Conservation (phyloP, 2,329 filamentous ascomycete species). For the Stachybotrys elegans region DNA sequence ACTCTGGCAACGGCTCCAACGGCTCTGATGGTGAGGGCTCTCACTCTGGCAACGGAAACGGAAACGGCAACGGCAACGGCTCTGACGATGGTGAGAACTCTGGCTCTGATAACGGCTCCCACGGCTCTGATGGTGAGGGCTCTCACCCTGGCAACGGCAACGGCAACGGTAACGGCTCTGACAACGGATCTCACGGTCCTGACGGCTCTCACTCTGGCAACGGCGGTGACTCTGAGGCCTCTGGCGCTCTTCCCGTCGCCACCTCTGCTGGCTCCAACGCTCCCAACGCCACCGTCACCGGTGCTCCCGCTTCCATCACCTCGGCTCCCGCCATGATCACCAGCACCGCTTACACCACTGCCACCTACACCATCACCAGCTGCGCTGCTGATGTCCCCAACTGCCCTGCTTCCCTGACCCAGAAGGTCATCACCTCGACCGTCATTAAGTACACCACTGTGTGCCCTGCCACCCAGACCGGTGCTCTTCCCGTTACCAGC, state of each 20-base stretch:
- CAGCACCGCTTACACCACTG: conserved; percentile 17
- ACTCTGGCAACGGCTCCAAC: background rate
- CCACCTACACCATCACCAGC: conserved; percentile 26
- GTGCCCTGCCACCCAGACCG: conserved; percentile 16
- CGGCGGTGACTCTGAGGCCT: background rate
- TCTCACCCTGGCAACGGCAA: conserved; percentile 3
- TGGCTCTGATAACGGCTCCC: background rate
- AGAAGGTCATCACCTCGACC: conserved; percentile 23
- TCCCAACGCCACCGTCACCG: conserved; percentile 2
- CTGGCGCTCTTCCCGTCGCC: background rate
- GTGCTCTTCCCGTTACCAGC: conserved; percentile 6
- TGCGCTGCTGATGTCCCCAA: conserved; percentile 32
- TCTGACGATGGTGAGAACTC: background rate
- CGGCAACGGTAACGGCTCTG: background rate
- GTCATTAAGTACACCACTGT: conserved; percentile 14
- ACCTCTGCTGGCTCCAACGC: background rate
- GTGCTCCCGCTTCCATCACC: conserved; percentile 6
- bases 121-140: too few species aligned
- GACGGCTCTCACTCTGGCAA: background rate
- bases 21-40: background rate
- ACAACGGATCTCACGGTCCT: background rate
- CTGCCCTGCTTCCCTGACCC: conserved; percentile 32
- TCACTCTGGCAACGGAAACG: background rate
- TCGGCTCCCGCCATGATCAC: conserved; percentile 12
- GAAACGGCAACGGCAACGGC: background rate